phyloP scores from a whole-genome alignment of 2,329 filamentous ascomycete genomes.

The Penicillium sp. region DNA sequence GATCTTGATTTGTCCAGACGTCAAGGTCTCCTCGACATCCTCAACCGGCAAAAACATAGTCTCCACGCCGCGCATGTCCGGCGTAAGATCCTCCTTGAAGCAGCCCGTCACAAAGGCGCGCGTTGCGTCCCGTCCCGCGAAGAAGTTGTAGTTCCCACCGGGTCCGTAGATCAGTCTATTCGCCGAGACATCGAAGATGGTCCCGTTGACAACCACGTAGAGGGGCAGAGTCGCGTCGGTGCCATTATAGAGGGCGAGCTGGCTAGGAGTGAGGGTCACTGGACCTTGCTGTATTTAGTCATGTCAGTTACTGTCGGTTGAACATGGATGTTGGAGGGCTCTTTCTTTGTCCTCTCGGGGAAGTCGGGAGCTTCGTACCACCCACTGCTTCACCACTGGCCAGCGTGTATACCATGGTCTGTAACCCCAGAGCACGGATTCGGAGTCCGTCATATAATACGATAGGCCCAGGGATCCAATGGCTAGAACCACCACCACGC shows the following conservation, averaged over 20 bases:
- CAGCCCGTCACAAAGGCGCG: conserved; percentile 91
- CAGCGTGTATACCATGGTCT: conserved; percentile 62
- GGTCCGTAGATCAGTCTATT: conserved; percentile 68
- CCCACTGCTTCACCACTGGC: conserved; percentile 60
- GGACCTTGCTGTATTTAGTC: conserved; percentile 53
- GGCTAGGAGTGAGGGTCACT: conserved; percentile 68
- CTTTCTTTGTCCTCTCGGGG: background rate
- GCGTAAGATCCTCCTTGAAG: conserved; percentile 79
- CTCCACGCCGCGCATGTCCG: conserved; percentile 85
- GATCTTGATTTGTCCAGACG: conserved; percentile 48
- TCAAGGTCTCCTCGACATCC: conserved; percentile 52
- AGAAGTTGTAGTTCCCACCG: conserved; percentile 82
- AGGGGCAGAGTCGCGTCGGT: conserved; percentile 72
- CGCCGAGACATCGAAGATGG: conserved; percentile 65
- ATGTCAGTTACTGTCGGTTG: conserved; percentile 3
- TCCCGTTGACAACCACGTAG: conserved; percentile 79
- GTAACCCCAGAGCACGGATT: conserved; percentile 70
- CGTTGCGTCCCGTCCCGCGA: conserved; percentile 82
- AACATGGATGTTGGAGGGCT: background rate
- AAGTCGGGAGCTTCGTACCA: conserved; percentile 52
- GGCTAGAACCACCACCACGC: conserved; percentile 67
- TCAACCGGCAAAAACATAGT: conserved; percentile 74
- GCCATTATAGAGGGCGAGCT: conserved; percentile 78
- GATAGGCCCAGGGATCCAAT: conserved; percentile 69
- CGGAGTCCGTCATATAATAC: conserved; percentile 72